A percentile compares a stretch with the other conserved stretches of the same genome.
These are phyloP conservation scores for Sphaerulina musiva DNA, from an alignment of 2,329 filamentous ascomycete genomes.

Conservation along the genomic window DNA sequence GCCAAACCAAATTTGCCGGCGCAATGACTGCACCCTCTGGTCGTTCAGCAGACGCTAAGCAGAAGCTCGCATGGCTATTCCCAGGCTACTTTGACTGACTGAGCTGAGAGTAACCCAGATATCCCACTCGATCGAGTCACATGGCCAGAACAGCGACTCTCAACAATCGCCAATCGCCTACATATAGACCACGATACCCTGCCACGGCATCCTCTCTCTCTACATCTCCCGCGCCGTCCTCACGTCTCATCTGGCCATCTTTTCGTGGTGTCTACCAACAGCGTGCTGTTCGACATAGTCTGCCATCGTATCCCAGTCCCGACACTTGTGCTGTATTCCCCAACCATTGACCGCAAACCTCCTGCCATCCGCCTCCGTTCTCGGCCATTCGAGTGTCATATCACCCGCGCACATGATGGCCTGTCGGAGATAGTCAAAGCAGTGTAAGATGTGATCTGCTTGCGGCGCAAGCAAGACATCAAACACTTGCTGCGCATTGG, in stretches of 20 bases:
- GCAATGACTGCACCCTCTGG: conserved; percentile 75
- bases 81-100: conserved; percentile 61
- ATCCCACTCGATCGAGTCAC: background rate
- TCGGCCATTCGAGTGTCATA: conserved; percentile 30
- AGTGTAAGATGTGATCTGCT: conserved; percentile 28
- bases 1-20: conserved; percentile 68
- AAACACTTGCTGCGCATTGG: conserved; percentile 17
- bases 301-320: conserved; percentile 21
- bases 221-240: background rate
- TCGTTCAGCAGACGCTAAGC: conserved; percentile 64
- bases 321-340: conserved; percentile 30
- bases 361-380: conserved; percentile 26
- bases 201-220: background rate
- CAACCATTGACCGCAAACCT: conserved; percentile 34
- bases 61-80: conserved; percentile 81
- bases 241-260: background rate
- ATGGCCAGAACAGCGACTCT: background rate
- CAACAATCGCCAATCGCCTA: background rate
- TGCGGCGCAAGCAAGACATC: conserved; percentile 21
- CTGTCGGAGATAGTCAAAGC: conserved; percentile 30
- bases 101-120: background rate
- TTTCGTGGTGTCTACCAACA: background rate
- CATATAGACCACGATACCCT: background rate
- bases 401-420: conserved; percentile 28
- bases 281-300: conserved; percentile 4